phyloP scores from a whole-genome alignment of 1,284 basidiomycete genomes.

The Athelia psychrophila region DNA sequence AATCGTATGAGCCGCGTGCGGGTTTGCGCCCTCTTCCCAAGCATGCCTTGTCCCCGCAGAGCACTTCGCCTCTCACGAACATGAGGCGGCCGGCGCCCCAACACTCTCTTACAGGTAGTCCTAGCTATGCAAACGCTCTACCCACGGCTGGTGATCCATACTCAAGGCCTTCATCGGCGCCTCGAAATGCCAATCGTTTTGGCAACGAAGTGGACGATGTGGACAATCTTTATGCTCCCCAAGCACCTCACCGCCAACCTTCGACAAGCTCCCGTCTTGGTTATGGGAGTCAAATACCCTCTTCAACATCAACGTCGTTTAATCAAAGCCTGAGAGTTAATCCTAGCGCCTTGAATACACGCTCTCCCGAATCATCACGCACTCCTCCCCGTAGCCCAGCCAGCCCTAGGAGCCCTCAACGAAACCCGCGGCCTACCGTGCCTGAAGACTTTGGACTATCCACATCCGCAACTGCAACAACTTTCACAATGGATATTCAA shows the following conservation, averaged over 20 bases:
- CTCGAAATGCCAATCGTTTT: constrained; percentile 44
- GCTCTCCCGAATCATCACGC: constrained; percentile 8
- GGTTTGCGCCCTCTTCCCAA: constrained; percentile 34
- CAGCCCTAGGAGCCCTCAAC: constrained; percentile 43
- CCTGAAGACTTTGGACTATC: background rate
- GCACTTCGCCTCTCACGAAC: constrained; percentile 24
- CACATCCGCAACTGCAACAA: background rate
- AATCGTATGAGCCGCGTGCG: constrained; percentile 37
- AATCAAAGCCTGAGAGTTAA: background rate
- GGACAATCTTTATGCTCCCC: background rate
- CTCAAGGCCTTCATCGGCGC: constrained; percentile 56
- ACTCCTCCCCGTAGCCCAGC: constrained; percentile 60
- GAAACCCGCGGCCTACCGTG: constrained; percentile 23
- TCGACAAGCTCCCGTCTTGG: background rate
- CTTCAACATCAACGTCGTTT: background rate
- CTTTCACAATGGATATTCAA: background rate
- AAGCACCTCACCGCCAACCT: background rate
- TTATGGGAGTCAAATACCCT: background rate
- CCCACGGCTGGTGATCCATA: constrained; percentile 46
- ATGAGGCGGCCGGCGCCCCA: constrained; percentile 15
- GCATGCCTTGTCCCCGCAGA: constrained; percentile 28
- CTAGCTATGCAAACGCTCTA: constrained; percentile 25
- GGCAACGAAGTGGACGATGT: background rate
- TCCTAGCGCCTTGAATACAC: background rate
- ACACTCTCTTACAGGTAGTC: background rate